These are phyloP conservation scores for Rhizoclosmatium sp. DNA, from an alignment of 192 early-diverging fungal species.

Conservation along the genomic window DNA sequence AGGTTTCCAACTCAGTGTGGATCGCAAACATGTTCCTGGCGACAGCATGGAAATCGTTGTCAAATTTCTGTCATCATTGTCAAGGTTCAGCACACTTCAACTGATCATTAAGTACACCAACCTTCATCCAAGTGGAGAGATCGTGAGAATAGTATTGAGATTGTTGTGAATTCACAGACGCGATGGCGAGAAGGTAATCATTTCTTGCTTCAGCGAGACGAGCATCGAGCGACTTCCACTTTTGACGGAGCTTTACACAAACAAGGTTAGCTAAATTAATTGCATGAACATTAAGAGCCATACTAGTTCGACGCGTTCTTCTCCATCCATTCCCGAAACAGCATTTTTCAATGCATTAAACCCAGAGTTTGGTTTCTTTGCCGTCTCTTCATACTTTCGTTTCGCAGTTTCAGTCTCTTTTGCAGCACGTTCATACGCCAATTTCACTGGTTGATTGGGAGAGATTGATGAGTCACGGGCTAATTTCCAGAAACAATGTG, in stretches of 20 bases:
- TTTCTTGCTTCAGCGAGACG: constrained; percentile 52
- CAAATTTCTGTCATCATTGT: constrained; percentile 46
- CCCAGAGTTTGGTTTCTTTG: constrained; percentile 55
- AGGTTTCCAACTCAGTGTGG: constrained; percentile 41
- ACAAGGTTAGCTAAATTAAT: not conserved
- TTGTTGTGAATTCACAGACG: constrained; percentile 45
- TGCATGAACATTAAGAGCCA: not conserved
- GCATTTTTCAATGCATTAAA: constrained; percentile 51
- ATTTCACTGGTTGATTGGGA: constrained; percentile 18
- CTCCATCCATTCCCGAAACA: constrained; percentile 54
- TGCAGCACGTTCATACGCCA: constrained; percentile 54
- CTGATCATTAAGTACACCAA: not conserved
- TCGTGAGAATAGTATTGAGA: constrained; percentile 48
- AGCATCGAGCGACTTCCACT: constrained; percentile 48
- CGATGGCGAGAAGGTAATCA: constrained; percentile 56
- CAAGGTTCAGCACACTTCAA: not conserved
- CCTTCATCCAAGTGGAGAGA: constrained; percentile 49
- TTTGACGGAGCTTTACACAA: constrained; percentile 39
- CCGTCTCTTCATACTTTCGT: constrained; percentile 55
- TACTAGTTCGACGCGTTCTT: constrained; percentile 54
- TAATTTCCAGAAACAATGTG: no score
- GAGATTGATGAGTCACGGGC: no score
- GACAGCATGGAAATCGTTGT: constrained; percentile 46
- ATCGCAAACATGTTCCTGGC: constrained; percentile 33
- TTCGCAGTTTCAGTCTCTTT: constrained; percentile 53